Base-by-base conservation (phyloP, 2,329 filamentous ascomycete species). In the Spiromastix sp. region DNA sequence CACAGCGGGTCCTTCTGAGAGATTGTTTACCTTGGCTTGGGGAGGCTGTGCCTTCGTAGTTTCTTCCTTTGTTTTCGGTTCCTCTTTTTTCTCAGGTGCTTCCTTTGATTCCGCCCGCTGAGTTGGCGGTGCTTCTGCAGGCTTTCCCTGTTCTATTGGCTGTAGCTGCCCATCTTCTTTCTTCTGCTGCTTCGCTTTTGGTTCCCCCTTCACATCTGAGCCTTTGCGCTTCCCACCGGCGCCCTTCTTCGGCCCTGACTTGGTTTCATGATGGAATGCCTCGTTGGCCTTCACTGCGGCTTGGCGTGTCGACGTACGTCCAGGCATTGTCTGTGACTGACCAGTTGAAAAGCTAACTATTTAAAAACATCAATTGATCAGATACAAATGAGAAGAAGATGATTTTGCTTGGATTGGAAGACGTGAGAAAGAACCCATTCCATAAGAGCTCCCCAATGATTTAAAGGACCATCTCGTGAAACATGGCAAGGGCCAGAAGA, bases 221-320 rank as follows among this genome's bases (percentile, higher is more conserved):
- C 49, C 56, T 45, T 63, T 66, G 27, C 63, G 61, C 39, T 66
- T 66, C 9, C 49, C 46, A n/a, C 54, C 52, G 16, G 54, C 44
- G 7, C 49, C 18, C 16, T 48, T 42, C 36, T 45, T 50, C 19
- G 45, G 45, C 30, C 50, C 51, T 17, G 38, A 44, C 37, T 54
- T 59, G 30, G 48, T 47, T 37, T 48, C 52, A 39, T 46, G 48
- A 30, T 31, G 52, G 40, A 38, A 60, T 57, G 61, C 57, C 41
- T 63, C 52, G 37, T 63, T 63, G 20, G 62, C 61, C 44, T 64
- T 63, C 32, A 55, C 54, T 6, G 61, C 61, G 4, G 62, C 61
- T 40, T 61, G 52, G 20, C 63, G 60, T 11, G 60, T 54, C 4
- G 63, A 66, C 28, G 58, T 56, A 41, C 59, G 47, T 29, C 51